These are phyloP conservation scores for Coemansia sp. DNA, from an alignment of 192 early-diverging fungal genomes.

Conservation along the genomic window DNA sequence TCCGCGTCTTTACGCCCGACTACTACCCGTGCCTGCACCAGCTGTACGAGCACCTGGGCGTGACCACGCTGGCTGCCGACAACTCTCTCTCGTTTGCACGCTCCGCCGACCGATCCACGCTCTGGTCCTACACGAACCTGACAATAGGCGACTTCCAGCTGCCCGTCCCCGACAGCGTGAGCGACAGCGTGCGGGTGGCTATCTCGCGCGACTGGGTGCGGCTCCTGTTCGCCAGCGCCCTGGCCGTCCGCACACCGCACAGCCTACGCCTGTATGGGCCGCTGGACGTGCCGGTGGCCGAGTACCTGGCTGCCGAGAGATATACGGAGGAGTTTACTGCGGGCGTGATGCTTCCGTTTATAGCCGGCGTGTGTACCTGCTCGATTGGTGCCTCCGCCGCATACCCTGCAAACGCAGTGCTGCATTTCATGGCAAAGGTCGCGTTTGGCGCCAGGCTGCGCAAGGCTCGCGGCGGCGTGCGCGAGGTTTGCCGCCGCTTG, in stretches of 20 bases:
- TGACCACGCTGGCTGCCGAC: slow-evolving; percentile 33
- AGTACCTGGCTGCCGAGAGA: slow-evolving; percentile 18
- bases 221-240: slow-evolving; percentile 14
- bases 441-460: slow-evolving; percentile 28
- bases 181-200: neutral
- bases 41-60: slow-evolving; percentile 36
- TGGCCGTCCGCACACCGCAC: slow-evolving; percentile 7
- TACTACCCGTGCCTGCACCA: slow-evolving; percentile 44
- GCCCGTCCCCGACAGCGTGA: slow-evolving; percentile 22
- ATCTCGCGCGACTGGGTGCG: slow-evolving; percentile 39
- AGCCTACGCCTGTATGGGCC: neutral
- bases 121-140: slow-evolving; percentile 49
- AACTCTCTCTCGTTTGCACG: slow-evolving; percentile 39
- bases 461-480: slow-evolving; percentile 38
- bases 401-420: slow-evolving; percentile 40
- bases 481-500: slow-evolving; percentile 29
- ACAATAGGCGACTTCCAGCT: slow-evolving; percentile 15
- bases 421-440: slow-evolving; percentile 30
- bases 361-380: slow-evolving; percentile 43
- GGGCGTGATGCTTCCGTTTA: slow-evolving; percentile 36
- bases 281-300: slow-evolving; percentile 21
- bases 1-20: slow-evolving; percentile 46
- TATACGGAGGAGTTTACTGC: slow-evolving; percentile 15
- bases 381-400: slow-evolving; percentile 21
- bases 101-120: neutral